Evolutionary conservation across 2,329 filamentous ascomycete genomes (phyloP).

Genomic region (Ceratocystis eucalypticola): DNA sequence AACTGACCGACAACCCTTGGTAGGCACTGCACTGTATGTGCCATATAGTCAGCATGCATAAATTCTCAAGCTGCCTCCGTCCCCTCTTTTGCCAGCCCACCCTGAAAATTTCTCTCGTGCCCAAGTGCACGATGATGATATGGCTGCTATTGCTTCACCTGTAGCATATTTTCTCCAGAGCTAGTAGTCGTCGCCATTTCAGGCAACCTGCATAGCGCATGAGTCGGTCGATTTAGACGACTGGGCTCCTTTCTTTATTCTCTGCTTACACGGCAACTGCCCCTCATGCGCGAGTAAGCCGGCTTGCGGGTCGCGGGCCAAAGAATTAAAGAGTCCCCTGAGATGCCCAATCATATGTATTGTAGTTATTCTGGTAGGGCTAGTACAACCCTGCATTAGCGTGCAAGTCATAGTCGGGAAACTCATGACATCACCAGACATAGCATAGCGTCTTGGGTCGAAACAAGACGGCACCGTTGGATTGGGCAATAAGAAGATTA

Average conservation of each 20-base stretch:
- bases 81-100: not conserved
- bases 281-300: not conserved
- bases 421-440: slow-evolving; percentile 4
- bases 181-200: not conserved
- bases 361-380: not conserved
- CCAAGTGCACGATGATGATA: not conserved
- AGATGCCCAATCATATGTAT: not conserved
- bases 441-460: not conserved
- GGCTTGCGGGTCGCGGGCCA: not conserved
- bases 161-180: not conserved
- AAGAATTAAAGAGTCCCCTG: not conserved
- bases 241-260: not conserved
- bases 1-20: not conserved
- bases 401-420: not conserved
- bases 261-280: not conserved
- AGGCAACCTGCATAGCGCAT: not conserved
- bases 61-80: not conserved
- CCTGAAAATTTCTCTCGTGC: not conserved
- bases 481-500: not conserved
- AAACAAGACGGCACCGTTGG: not conserved
- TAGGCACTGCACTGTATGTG: not conserved
- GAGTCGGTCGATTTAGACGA: not conserved
- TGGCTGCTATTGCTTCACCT: not conserved
- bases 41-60: not conserved
- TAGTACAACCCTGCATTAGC: slow-evolving; percentile 1